Base-by-base conservation (phyloP, 1,284 basidiomycete species). In the Trichosporon inkin region DNA sequence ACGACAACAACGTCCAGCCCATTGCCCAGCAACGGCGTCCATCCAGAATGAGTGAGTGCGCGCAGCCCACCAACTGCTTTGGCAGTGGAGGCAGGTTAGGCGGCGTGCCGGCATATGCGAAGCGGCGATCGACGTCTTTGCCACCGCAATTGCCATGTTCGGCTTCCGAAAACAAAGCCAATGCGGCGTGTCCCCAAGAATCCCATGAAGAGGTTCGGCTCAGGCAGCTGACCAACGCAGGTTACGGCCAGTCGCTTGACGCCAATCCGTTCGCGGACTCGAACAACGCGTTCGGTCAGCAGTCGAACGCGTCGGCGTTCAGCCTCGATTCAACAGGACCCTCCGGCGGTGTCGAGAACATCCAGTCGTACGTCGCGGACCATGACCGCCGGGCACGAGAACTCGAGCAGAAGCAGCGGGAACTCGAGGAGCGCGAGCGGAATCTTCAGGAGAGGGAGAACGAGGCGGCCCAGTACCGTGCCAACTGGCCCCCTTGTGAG, bases 401-500 rank as follows among this genome's bases (percentile, higher is more conserved):
- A 35, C 60, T 76, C 58, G 65, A 68, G 58, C 62, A 60, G 40
- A 70, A 71, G 61, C 75, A 61, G 64, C 71, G 72, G 32, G 73
- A 70, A 20, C 58, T 78, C 14, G 64, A 65, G 64, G 66, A 60
- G 54, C 57, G 63, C 53, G 74, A 67, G 70, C 71, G 63, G 59
- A 65, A 67, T 65, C 68, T 65, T 44, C 67, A 55, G 24, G 40
- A 53, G 56, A 47, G 69, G 36, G 69, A 71, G 58, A 54, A 61
- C 24, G 64, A 67, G 24, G 41, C 68, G 32, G 75, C 69, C 11
- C 59, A 68, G 55, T 68, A 73, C 57, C 70, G 69, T 62, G 71
- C 76, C 56, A 79, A 79, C 60, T 79, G 76, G 76, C 77, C 77
- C 34, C 71, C 71, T 47, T 76, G 77, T 77, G 58, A 65, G 77